A percentile compares a stretch with the other conserved stretches of the same genome.
Evolutionary conservation across 306 rosid genomes (phyloP).

Genomic region (Medicago truncatula): DNA sequence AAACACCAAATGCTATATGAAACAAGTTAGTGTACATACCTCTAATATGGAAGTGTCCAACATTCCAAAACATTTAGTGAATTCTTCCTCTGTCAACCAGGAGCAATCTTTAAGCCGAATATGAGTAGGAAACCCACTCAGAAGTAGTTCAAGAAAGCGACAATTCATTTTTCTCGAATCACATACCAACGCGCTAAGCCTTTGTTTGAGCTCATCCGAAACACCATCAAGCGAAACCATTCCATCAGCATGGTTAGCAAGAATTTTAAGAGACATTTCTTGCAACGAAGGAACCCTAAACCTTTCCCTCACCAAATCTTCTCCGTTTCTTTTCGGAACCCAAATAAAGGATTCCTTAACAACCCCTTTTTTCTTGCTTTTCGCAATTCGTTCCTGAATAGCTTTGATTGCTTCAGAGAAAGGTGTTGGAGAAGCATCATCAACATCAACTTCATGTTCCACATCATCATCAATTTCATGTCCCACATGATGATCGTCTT

Average conservation of each 20-base stretch:
- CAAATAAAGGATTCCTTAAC: slow-evolving; percentile 40
- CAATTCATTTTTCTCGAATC: slow-evolving; percentile 69
- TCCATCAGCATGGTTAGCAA: slow-evolving; percentile 67
- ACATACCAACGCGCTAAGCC: slow-evolving; percentile 64
- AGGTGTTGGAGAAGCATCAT: slow-evolving; percentile 63
- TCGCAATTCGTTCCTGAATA: slow-evolving; percentile 40
- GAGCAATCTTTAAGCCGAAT: slow-evolving; percentile 79
- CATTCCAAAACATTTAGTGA: slow-evolving; percentile 49
- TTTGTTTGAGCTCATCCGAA: slow-evolving; percentile 65
- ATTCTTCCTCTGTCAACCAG: slow-evolving; percentile 79
- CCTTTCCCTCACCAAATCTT: slow-evolving; percentile 11
- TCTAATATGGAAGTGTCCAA: slow-evolving; percentile 59
- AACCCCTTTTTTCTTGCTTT: not conserved
- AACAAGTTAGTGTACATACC: slow-evolving; percentile 43
- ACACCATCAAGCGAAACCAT: slow-evolving; percentile 70
- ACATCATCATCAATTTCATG: not conserved
- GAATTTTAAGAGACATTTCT: slow-evolving; percentile 57
- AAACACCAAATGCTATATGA: too few relatives aligned
- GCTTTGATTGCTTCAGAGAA: slow-evolving; percentile 65
- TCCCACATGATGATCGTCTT: not conserved
- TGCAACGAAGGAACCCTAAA: slow-evolving; percentile 58
- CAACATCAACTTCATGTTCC: slow-evolving; percentile 31
- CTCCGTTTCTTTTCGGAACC: slow-evolving; percentile 47
- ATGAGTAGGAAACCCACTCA: slow-evolving; percentile 71
- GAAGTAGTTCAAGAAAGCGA: slow-evolving; percentile 59